Evolutionary conservation across 1,284 basidiomycete species (phyloP), one percentile per base, ranked within the genome.

Genomic region (Pyrrhoderma noxium): DNA sequence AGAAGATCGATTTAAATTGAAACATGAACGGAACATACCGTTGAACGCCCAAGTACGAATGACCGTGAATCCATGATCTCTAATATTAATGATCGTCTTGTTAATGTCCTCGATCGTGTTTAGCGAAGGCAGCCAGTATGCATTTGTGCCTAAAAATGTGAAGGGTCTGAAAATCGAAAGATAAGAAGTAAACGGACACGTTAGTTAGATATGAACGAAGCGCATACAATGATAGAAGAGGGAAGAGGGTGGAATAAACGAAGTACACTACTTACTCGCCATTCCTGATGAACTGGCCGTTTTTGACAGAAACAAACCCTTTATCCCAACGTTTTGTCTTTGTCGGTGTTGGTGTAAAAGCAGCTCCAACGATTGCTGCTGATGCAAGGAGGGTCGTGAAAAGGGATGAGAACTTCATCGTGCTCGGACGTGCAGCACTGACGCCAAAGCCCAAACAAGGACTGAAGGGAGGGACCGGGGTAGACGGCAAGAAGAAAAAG

Each of bases 81-180:
- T 53, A 51, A 66, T 62, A 40, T 60, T 59, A 13, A 52, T 54
- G 21, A 66, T 45, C 1, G 61, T 62, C 11, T 55, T 55, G 40
- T 47, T 46, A 43, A 66, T 65, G 44, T 66, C 63, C 3, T 52
- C 58, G 14, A 61, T 61, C 13, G 57, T 59, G 45, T 63, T 61
- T 16, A 59, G 56, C 49, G 45, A 57, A 8, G 48, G 57, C 49
- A 55, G 53, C 57, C 59, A 64, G 64, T 85, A 85, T 1, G 76
- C 78, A 56, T 80, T 81, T 1, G 83, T 82, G 13, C 81, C 84
- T 37, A 81, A 64, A 57, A 79, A 82, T 23, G 64, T 65, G 59
- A 85, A 74, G 3, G 65, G 57, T 49, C 79, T 82, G 60, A 19
- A 45, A 22, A 5, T 31, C 5, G 5, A 5, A 31, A 31, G 27